Conservation (phyloP, 1,284 basidiomycete species). For the Ceratobasidium sp. region DNA sequence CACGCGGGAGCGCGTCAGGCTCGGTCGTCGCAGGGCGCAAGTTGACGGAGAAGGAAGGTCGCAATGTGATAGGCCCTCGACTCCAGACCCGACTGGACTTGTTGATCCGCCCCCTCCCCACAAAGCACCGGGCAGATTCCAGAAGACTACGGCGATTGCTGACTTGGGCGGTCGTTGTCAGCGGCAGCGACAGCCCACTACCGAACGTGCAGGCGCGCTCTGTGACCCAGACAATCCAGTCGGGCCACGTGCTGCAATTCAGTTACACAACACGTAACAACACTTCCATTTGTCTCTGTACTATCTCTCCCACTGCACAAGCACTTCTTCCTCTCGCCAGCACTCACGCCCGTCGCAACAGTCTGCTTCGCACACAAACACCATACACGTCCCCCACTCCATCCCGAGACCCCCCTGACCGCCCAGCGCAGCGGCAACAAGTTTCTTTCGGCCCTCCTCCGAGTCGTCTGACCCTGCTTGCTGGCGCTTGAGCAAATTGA, state of each 20-base stretch:
- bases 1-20: slow-evolving; percentile 7
- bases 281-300: slow-evolving; percentile 46
- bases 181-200: background rate
- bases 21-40: slow-evolving; percentile 14
- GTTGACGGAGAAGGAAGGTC: background rate
- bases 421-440: slow-evolving; percentile 61
- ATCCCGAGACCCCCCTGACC: slow-evolving; percentile 59
- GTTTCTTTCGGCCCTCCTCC: slow-evolving; percentile 63
- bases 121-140: background rate
- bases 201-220: background rate
- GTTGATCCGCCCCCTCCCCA: too few species aligned
- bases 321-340: slow-evolving; percentile 76
- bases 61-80: background rate
- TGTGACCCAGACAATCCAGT: slow-evolving; percentile 12
- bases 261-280: slow-evolving; percentile 17
- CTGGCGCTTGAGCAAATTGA: slow-evolving; percentile 64
- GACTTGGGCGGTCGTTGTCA: background rate
- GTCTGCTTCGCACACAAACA: slow-evolving; percentile 78
- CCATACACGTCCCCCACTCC: slow-evolving; percentile 84
- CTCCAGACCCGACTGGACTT: slow-evolving; percentile 3
- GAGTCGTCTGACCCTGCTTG: slow-evolving; percentile 48
- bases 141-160: background rate
- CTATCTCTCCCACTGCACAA: slow-evolving; percentile 70
- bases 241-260: slow-evolving; percentile 22
- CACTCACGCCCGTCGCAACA: slow-evolving; percentile 63